A percentile compares a stretch with the other conserved stretches of the same genome.
Conservation (phyloP, 306 rosid species). For the Rosa multiflora region DNA sequence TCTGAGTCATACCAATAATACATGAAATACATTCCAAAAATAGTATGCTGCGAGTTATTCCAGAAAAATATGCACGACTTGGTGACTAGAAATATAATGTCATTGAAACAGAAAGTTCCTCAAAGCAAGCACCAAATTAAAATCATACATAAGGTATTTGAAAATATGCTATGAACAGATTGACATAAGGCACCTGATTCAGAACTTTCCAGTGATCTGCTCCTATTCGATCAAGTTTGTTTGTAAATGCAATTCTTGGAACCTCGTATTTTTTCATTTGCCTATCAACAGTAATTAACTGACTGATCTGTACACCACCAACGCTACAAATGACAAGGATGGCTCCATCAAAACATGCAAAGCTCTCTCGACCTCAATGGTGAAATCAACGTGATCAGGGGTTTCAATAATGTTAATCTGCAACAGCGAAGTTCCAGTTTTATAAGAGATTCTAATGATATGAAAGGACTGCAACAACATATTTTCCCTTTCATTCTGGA, state of each 20-base stretch:
- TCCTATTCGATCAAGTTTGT: constrained; percentile 98
- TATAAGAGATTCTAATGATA: not conserved
- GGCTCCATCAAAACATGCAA: constrained; percentile 94
- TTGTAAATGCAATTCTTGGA: constrained; percentile 88
- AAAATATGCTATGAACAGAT: not conserved
- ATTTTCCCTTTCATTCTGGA: not conserved
- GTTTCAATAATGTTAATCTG: constrained; percentile 96
- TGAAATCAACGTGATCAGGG: constrained; percentile 97
- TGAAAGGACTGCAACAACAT: not conserved
- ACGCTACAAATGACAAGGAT: constrained; percentile 92
- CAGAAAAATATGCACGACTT: too few relatives aligned
- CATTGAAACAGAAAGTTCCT: too few relatives aligned
- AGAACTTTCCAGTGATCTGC: constrained; percentile 99
- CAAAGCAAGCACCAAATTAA: too few relatives aligned
- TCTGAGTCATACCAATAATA: too few relatives aligned
- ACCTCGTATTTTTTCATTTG: constrained; percentile 98
- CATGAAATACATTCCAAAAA: too few relatives aligned
- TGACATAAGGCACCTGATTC: constrained; percentile 60
- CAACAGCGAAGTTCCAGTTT: constrained; percentile 29
- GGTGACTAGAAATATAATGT: too few relatives aligned
- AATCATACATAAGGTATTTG: not conserved
- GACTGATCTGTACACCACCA: constrained; percentile 91
- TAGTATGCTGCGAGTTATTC: too few relatives aligned
- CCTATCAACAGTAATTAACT: constrained; percentile 94
- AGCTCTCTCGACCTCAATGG: constrained; percentile 99